These are phyloP conservation scores for Typha latifolia DNA, from an alignment of 176 grass and related monocot species.

Conservation along the genomic window DNA sequence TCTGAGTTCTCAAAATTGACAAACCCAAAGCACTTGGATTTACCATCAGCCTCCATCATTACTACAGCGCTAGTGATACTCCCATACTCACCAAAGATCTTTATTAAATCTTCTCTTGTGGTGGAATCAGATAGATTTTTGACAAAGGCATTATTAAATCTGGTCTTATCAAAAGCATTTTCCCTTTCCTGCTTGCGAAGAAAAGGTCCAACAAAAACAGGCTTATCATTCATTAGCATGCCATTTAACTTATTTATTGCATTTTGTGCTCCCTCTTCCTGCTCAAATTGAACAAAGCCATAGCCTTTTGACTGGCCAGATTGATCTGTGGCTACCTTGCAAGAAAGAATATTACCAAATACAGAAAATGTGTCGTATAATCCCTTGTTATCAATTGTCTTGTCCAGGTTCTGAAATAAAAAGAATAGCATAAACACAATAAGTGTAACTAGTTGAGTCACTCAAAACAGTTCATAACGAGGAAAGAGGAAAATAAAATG, in stretches of 20 bases:
- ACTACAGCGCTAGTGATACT: slow-evolving; percentile 80
- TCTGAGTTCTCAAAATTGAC: slow-evolving; percentile 89
- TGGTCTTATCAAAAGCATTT: slow-evolving; percentile 35
- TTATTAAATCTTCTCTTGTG: slow-evolving; percentile 64
- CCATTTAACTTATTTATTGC: slow-evolving; percentile 82
- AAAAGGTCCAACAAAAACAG: slow-evolving; percentile 86
- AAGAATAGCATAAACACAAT: not conserved
- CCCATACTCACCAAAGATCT: slow-evolving; percentile 82
- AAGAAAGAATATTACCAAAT: slow-evolving; percentile 84
- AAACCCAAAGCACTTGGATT: slow-evolving; percentile 97
- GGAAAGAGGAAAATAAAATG: not conserved
- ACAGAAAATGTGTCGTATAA: slow-evolving; percentile 69
- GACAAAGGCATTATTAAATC: slow-evolving; percentile 90
- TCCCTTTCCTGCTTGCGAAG: slow-evolving; percentile 80
- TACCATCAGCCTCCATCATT: slow-evolving; percentile 80
- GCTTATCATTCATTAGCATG: slow-evolving; percentile 79
- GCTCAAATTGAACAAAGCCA: slow-evolving; percentile 91
- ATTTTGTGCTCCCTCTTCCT: slow-evolving; percentile 71
- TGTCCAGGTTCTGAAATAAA: slow-evolving; percentile 75
- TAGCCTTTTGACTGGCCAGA: slow-evolving; percentile 86
- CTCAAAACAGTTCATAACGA: not conserved
- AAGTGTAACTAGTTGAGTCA: not conserved
- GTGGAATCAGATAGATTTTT: slow-evolving; percentile 80
- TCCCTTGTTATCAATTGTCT: slow-evolving; percentile 71
- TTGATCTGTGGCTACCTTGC: slow-evolving; percentile 80